Conservation (phyloP, 805 yeast species). For the Starmerella apis region DNA sequence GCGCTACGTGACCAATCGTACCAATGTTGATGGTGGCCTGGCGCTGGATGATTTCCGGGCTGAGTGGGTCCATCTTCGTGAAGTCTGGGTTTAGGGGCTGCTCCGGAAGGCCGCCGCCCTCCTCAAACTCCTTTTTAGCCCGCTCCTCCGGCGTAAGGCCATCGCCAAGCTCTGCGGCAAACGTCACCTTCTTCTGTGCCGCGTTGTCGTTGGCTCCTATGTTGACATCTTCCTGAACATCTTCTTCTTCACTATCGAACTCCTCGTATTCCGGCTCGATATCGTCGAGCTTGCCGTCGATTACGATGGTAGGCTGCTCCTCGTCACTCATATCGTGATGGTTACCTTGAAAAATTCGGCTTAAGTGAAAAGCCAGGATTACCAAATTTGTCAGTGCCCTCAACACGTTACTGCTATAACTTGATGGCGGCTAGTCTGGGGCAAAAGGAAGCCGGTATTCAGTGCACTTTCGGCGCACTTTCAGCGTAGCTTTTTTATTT, state of each 20-base stretch:
- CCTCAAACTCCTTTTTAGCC: slow-evolving; percentile 79
- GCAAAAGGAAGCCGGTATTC: no score
- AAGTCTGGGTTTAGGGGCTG: slow-evolving; percentile 90
- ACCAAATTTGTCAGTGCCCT: slow-evolving; percentile 6
- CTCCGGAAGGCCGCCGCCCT: slow-evolving; percentile 96
- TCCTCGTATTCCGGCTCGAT: slow-evolving; percentile 38
- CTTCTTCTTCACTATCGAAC: slow-evolving; percentile 32
- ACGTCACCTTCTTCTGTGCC: slow-evolving; percentile 60
- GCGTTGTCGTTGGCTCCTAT: slow-evolving; percentile 24
- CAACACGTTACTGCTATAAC: slow-evolving; percentile 5
- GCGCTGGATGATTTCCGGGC: slow-evolving; percentile 86
- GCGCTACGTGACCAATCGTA: slow-evolving; percentile 88
- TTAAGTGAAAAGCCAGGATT: not conserved
- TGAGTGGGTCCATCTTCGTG: slow-evolving; percentile 65
- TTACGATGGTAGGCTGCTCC: slow-evolving; percentile 65
- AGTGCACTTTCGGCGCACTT: no score
- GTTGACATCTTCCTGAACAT: slow-evolving; percentile 26
- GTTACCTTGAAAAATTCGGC: slow-evolving; percentile 17
- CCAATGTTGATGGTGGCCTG: slow-evolving; percentile 99
- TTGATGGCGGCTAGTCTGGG: not conserved
- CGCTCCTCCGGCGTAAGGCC: slow-evolving; percentile 60
- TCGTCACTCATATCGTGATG: slow-evolving; percentile 20
- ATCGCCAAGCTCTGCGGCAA: slow-evolving; percentile 48
- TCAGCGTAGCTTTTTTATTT: no score
- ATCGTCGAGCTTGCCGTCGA: slow-evolving; percentile 48